These are phyloP conservation scores for Trichophyton verrucosum DNA, from an alignment of 2,329 filamentous ascomycete species.

Conservation along the genomic window DNA sequence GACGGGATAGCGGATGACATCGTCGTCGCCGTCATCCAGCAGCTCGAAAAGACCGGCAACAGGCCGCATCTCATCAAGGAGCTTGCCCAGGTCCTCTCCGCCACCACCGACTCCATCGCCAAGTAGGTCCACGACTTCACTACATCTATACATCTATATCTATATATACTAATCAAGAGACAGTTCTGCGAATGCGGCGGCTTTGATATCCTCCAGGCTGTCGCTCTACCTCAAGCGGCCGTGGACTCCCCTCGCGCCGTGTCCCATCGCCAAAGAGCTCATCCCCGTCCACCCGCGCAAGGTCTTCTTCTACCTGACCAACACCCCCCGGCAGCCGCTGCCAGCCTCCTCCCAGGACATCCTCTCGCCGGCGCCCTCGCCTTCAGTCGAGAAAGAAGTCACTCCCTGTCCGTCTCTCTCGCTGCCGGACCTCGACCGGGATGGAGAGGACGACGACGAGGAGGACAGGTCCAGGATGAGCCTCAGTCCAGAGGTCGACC, in stretches of 20 bases:
- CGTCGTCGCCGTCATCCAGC: constrained; percentile 76
- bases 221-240: constrained; percentile 80
- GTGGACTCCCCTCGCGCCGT: constrained; percentile 65
- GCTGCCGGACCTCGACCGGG: constrained; percentile 22
- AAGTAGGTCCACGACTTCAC: constrained; percentile 52
- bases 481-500: constrained; percentile 83
- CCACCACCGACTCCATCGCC: constrained; percentile 69
- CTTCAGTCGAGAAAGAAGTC: constrained; percentile 50
- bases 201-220: constrained; percentile 86
- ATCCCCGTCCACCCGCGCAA: constrained; percentile 85
- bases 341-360: constrained; percentile 50
- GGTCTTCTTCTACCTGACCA: constrained; percentile 93
- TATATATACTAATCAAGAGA: constrained; percentile 17
- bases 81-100: constrained; percentile 65
- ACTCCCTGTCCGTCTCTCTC: constrained; percentile 63
- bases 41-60: constrained; percentile 81
- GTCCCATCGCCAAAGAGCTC: constrained; percentile 84
- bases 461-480: constrained; percentile 53
- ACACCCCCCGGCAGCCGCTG: constrained; percentile 69
- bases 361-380: constrained; percentile 36
- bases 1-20: constrained; percentile 89
- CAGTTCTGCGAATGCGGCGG: constrained; percentile 90
- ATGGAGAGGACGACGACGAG: constrained; percentile 55
- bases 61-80: constrained; percentile 91
- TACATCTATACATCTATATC: background rate